These are phyloP conservation scores for Gaultheria prostrata DNA, from an alignment of 148 eudicot species.

Conservation along the genomic window DNA sequence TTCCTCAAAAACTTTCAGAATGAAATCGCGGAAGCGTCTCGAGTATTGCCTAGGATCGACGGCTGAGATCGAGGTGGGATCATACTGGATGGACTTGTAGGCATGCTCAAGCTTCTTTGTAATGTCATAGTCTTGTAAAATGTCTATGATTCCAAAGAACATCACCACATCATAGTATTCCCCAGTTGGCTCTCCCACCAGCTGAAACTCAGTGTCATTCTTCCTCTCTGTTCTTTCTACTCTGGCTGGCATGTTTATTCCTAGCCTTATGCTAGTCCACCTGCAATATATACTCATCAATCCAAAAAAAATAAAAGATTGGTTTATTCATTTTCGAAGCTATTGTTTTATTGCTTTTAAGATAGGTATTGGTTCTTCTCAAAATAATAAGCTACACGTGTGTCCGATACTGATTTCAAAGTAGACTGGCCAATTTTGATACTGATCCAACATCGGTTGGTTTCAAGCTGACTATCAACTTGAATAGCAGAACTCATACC, in stretches of 20 bases:
- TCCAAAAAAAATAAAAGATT: background rate
- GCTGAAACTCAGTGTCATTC: constrained; percentile 44
- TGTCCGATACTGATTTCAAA: too few species aligned
- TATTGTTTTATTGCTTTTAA: background rate
- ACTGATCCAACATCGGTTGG: background rate
- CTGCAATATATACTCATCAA: constrained; percentile 23
- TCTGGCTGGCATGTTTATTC: constrained; percentile 82
- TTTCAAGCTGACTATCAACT: background rate
- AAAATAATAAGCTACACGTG: too few species aligned
- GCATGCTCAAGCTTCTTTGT: constrained; percentile 94
- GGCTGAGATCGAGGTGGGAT: constrained; percentile 74
- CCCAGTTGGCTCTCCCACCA: constrained; percentile 77
- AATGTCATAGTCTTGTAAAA: constrained; percentile 92
- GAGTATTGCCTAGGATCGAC: constrained; percentile 81
- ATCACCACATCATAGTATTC: constrained; percentile 80
- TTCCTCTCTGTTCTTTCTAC: constrained; percentile 66
- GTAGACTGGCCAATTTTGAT: background rate
- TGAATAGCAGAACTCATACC: background rate
- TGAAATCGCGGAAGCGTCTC: constrained; percentile 78
- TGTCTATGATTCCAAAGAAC: constrained; percentile 79
- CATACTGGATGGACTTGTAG: constrained; percentile 77
- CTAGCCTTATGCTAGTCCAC: constrained; percentile 72
- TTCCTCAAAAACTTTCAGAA: constrained; percentile 54
- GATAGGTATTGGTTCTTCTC: too few species aligned
- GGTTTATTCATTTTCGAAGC: background rate